phyloP scores from a whole-genome alignment of 108 stramenopile genomes.

The Nannochloropsis salina region DNA sequence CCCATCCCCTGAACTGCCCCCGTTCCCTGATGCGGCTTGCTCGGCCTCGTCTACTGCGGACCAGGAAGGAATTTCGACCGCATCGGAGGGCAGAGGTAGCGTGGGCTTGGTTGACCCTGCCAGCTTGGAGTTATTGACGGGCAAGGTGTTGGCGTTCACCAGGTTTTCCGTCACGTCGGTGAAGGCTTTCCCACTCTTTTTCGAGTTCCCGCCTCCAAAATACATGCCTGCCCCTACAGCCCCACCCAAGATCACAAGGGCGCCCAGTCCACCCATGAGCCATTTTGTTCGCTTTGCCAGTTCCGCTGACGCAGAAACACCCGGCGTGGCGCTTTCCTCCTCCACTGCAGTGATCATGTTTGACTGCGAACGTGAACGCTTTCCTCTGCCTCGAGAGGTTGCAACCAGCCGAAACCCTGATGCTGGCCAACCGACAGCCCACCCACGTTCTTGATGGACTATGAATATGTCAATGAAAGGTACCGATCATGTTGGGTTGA shows the following conservation, averaged over 20 bases:
- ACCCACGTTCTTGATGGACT: too few species aligned
- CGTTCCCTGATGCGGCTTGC: not conserved
- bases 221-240: not conserved
- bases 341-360: conserved; percentile 4
- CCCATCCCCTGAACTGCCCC: not conserved
- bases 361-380: not conserved
- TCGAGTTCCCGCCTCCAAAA: not conserved
- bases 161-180: conserved; percentile 1
- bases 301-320: not conserved
- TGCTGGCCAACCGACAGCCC: too few species aligned
- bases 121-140: not conserved
- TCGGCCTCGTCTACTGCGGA: not conserved
- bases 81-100: not conserved
- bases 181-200: not conserved
- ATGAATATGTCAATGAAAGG: too few species aligned
- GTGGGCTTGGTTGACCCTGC: not conserved
- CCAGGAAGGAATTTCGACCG: not conserved
- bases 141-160: not conserved
- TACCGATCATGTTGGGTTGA: too few species aligned
- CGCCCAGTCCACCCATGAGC: not conserved
- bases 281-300: not conserved
- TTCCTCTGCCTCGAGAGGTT: too few species aligned
- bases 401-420: too few species aligned
- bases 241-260: not conserved
- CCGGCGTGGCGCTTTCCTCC: not conserved